phyloP scores from a whole-genome alignment of 2,329 filamentous ascomycete species.

The Diaporthe citriasiana region DNA sequence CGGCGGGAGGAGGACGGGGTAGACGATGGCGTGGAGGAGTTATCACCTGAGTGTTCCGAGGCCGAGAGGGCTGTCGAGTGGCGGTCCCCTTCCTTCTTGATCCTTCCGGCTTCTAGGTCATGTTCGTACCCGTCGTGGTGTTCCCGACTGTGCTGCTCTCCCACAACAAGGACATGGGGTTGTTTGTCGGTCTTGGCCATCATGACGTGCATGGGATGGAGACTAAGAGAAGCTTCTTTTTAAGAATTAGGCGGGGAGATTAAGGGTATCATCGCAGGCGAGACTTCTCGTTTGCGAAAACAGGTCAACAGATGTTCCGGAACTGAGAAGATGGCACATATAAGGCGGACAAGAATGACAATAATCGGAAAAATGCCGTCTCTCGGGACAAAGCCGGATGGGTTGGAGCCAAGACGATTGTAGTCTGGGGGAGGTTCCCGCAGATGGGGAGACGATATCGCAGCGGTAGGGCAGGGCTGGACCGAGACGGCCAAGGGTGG shows the following conservation, averaged over 20 bases:
- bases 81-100: constrained; percentile 23
- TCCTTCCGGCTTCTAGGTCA: constrained; percentile 25
- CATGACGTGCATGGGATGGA: constrained; percentile 6
- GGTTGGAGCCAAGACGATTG: not conserved
- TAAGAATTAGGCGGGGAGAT: constrained; percentile 10
- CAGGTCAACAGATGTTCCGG: not conserved
- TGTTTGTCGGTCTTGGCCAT: constrained; percentile 8
- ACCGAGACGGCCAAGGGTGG: not conserved
- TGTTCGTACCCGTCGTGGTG: constrained; percentile 1
- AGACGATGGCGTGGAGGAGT: not conserved
- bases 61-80: constrained; percentile 13
- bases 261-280: constrained; percentile 41
- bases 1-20: constrained; percentile 18
- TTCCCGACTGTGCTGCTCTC: constrained; percentile 1
- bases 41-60: constrained; percentile 16
- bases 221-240: constrained; percentile 19
- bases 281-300: constrained; percentile 8
- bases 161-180: not conserved
- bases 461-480: constrained; percentile 13
- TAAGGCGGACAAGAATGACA: constrained; percentile 5
- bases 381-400: not conserved
- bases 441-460: constrained; percentile 5
- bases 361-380: constrained; percentile 17
- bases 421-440: not conserved
- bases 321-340: constrained; percentile 26